Percentiles rank a stretch among this genome's conserved stretches.
Conservation (phyloP, 306 rosid species). For the Rubus idaeus region DNA sequence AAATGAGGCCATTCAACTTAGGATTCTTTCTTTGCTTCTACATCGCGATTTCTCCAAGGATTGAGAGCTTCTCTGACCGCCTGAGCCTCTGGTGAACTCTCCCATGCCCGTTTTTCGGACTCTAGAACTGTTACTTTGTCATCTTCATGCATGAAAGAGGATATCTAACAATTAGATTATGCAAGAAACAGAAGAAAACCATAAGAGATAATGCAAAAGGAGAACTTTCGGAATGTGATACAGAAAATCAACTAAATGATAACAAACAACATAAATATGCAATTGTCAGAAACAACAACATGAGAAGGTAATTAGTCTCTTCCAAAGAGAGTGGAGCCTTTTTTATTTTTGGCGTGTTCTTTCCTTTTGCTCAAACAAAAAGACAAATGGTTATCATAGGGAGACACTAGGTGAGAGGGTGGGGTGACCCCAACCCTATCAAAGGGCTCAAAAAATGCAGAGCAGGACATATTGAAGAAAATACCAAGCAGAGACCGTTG, state of each 20-base stretch:
- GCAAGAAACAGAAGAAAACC: constrained; percentile 8
- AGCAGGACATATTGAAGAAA: background rate
- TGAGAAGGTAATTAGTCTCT: background rate
- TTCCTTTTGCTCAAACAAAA: background rate
- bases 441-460: background rate
- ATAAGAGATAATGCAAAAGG: background rate
- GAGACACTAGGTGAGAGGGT: background rate
- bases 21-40: constrained; percentile 31
- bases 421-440: no score
- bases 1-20: constrained; percentile 12
- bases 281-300: background rate
- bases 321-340: background rate
- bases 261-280: no score
- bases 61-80: constrained; percentile 62
- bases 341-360: no score
- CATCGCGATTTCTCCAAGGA: constrained; percentile 49
- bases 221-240: background rate
- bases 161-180: background rate
- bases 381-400: background rate
- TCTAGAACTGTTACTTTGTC: constrained; percentile 89
- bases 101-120: constrained; percentile 79
- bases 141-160: constrained; percentile 43
- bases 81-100: constrained; percentile 75
- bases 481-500: background rate
- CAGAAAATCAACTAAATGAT: background rate